phyloP scores from a whole-genome alignment of 352 stramenopile species.

The Globisporangium nunn region DNA sequence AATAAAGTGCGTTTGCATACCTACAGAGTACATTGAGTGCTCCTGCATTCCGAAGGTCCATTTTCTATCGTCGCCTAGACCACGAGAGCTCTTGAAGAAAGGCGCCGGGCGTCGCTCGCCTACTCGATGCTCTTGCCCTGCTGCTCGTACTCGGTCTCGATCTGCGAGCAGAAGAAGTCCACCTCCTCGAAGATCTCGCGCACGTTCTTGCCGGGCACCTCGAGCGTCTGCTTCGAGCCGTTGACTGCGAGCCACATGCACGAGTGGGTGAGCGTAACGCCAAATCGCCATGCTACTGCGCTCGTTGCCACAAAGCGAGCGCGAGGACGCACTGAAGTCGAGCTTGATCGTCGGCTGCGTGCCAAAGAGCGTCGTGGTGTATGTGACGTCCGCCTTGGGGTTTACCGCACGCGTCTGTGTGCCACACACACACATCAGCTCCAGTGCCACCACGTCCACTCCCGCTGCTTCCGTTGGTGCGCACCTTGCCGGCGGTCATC shows the following conservation, averaged over 20 bases:
- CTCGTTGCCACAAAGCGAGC: neutral
- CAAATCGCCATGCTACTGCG: too few relatives aligned
- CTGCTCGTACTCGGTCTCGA: constrained; percentile 82
- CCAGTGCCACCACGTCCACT: neutral
- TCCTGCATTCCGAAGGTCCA: neutral
- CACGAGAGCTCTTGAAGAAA: too few relatives aligned
- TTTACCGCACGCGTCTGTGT: constrained; percentile 66
- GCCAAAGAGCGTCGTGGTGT: constrained; percentile 50
- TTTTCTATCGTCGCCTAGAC: neutral
- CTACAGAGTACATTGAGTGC: neutral
- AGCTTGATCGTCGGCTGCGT: constrained; percentile 62
- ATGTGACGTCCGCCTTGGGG: constrained; percentile 68
- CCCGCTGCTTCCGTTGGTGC: neutral
- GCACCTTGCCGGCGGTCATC: constrained; percentile 70
- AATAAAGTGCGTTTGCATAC: neutral
- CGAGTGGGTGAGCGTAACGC: too few relatives aligned
- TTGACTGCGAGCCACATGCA: constrained; percentile 38
- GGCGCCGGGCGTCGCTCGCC: neutral
- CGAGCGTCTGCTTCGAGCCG: constrained; percentile 60
- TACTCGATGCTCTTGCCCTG: constrained; percentile 82
- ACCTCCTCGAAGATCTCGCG: constrained; percentile 82
- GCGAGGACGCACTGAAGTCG: constrained; percentile 65
- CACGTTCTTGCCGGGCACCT: constrained; percentile 68
- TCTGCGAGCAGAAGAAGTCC: constrained; percentile 80
- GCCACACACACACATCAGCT: neutral